Percentiles rank a stretch among this genome's conserved stretches.
Conservation (phyloP, 1,284 basidiomycete species). For the Boletus semigastroideus region DNA sequence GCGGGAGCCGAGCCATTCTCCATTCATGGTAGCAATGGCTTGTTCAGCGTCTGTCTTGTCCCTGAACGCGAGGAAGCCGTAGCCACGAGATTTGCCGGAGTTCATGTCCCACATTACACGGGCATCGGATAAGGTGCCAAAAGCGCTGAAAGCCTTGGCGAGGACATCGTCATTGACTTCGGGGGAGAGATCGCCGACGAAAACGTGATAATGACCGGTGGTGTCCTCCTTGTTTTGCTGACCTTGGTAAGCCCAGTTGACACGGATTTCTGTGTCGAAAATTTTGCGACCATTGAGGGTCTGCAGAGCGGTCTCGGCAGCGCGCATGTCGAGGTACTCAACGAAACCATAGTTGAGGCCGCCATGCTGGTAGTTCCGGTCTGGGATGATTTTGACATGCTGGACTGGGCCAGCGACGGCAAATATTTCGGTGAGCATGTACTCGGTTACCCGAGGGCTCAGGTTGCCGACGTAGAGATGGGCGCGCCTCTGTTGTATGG, state of each 20-base stretch:
- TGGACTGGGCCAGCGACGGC: constrained; percentile 94
- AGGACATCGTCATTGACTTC: constrained; percentile 99
- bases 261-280: constrained; percentile 95
- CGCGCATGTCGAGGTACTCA: constrained; percentile 96
- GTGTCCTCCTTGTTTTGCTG: constrained; percentile 96
- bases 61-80: constrained; percentile 91
- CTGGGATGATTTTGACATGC: constrained; percentile 98
- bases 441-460: constrained; percentile 89
- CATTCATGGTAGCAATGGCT: constrained; percentile 98
- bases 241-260: constrained; percentile 98
- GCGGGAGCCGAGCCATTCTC: constrained; percentile 96
- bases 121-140: constrained; percentile 93
- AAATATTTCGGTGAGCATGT: constrained; percentile 96
- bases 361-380: constrained; percentile 96
- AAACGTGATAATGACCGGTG: constrained; percentile 94
- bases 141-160: constrained; percentile 92
- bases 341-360: constrained; percentile 99
- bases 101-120: constrained; percentile 99
- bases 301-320: constrained; percentile 94
- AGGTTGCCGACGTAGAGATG: constrained; percentile 98
- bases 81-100: constrained; percentile 95
- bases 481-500: constrained; percentile 64
- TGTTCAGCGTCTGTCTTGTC: constrained; percentile 98
- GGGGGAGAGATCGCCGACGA: constrained; percentile 96
- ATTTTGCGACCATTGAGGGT: constrained; percentile 98